Evolutionary conservation across 768 basidiomycete genomes (phyloP).

Genomic region (Suillus sp.): DNA sequence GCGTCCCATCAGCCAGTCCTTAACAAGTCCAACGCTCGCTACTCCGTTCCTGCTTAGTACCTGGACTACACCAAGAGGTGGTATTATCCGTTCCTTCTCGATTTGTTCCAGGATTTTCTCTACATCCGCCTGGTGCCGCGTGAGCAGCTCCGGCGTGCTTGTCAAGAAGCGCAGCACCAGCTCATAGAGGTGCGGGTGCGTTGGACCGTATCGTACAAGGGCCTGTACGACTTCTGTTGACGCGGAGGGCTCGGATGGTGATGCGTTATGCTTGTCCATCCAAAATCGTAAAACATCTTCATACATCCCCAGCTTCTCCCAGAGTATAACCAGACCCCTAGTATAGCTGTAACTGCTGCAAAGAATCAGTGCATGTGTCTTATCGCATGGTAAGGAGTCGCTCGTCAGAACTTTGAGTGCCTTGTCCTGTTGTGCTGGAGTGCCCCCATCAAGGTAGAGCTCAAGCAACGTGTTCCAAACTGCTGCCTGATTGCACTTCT

Average conservation of each 20-base stretch:
- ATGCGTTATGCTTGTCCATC: conserved; percentile 68
- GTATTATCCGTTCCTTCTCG: conserved; percentile 80
- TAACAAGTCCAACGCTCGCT: conserved; percentile 88
- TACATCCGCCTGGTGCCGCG: conserved; percentile 72
- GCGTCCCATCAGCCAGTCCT: conserved; percentile 84
- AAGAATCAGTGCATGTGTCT: conserved; percentile 90
- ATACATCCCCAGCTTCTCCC: conserved; percentile 95
- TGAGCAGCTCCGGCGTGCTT: conserved; percentile 71
- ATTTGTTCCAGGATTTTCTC: conserved; percentile 72
- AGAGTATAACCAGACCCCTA: conserved; percentile 82
- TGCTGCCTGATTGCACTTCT: conserved; percentile 72
- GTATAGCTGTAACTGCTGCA: conserved; percentile 86
- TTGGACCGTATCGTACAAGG: conserved; percentile 72
- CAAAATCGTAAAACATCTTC: conserved; percentile 93
- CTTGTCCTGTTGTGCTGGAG: conserved; percentile 44
- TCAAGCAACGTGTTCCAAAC: conserved; percentile 97
- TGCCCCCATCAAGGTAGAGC: conserved; percentile 69
- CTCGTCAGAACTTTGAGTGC: conserved; percentile 73
- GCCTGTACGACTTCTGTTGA: conserved; percentile 63
- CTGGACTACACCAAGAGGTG: conserved; percentile 88
- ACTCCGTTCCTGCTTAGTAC: conserved; percentile 86
- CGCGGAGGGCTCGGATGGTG: conserved; percentile 40
- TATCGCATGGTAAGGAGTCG: conserved; percentile 72
- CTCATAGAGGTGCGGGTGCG: conserved; percentile 77
- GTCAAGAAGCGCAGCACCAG: conserved; percentile 90